phyloP scores from a whole-genome alignment of 2,329 filamentous ascomycete genomes.

The Cladorrhinum sp. region DNA sequence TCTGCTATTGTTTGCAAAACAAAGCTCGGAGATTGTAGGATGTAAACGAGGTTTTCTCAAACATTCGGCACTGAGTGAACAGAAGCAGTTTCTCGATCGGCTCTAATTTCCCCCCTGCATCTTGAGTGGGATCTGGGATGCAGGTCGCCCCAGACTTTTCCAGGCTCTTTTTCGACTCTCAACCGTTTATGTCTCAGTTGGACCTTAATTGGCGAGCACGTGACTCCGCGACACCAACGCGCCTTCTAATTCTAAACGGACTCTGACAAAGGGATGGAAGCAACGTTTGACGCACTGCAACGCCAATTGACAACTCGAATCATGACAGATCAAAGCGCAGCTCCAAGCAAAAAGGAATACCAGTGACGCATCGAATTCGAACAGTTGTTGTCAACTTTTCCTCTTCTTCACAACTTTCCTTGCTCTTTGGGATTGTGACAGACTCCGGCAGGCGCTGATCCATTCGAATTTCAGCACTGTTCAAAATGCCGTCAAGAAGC shows the following conservation, averaged over 20 bases:
- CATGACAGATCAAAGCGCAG: no score
- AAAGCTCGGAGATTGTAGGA: not conserved
- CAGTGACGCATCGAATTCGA: not conserved
- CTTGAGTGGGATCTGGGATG: not conserved
- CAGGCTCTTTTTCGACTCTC: not conserved
- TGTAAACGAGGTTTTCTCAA: not conserved
- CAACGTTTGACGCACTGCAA: not conserved
- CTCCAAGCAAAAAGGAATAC: not conserved
- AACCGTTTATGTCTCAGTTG: not conserved
- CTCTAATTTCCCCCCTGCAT: not conserved
- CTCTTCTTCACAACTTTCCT: not conserved
- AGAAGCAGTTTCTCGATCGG: not conserved
- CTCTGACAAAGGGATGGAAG: not conserved
- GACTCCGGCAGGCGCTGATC: not conserved
- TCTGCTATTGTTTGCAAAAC: not conserved
- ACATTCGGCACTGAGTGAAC: not conserved
- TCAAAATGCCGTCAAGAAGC: conserved; percentile 22
- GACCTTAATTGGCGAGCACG: not conserved
- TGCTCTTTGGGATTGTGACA: not conserved
- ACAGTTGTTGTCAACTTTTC: not conserved
- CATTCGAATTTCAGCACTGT: not conserved
- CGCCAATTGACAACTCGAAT: not conserved
- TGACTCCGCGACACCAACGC: not conserved
- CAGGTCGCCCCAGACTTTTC: not conserved
- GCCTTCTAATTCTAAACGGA: not conserved